Evolutionary conservation across 768 basidiomycete species (phyloP), one percentile per base, ranked within the genome.

Genomic region (Lactifluus rugatus): DNA sequence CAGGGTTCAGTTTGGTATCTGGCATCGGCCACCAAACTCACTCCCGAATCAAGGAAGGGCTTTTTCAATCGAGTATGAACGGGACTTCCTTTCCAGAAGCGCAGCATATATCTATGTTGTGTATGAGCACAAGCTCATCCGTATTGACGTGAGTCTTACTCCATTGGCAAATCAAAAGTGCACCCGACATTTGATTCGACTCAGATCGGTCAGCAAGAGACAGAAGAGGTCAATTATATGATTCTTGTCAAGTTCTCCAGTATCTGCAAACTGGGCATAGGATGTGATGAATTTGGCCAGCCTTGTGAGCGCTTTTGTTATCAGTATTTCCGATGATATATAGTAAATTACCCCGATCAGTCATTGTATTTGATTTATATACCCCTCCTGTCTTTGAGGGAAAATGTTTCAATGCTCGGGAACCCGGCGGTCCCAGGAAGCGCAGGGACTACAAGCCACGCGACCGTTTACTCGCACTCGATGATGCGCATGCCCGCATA

Each of bases 41-140:
- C 57, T 34, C 55, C 62, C 21, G 6, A 44, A 44, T 44, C 42
- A 68, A 52, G 52, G 62, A 58, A 10, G 67, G 62, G 2, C 56
- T 2, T 90, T 85, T 67, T 89, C 87, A 0, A 72, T 82, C 5
- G 89, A 91, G 70, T 88, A 81, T 79, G 79, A 85, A 52, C 70
- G 75, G 44, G 71, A 79, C 50, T 82, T 79, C 39, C 58, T 64
- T 7, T 60, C 73, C 48, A 61, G 62, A 25, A 75, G 79, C 42
- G 74, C 75, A 46, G 84, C 78, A 0, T 76, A 78, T 68, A 67
- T 89, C 23, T 67, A 73, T 36, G 81, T 89, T 39, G 79, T 84
- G 53, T 88, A 87, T 63, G 81, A 82, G 32, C 79, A 85, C 63
- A 88, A 83, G 70, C 66, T 79, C 19, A 76, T 90, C 41, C 77